Evolutionary conservation across 495 filamentous ascomycete genomes (phyloP), one percentile per base, ranked within the genome.

Genomic region (Amorphotheca resinae): DNA sequence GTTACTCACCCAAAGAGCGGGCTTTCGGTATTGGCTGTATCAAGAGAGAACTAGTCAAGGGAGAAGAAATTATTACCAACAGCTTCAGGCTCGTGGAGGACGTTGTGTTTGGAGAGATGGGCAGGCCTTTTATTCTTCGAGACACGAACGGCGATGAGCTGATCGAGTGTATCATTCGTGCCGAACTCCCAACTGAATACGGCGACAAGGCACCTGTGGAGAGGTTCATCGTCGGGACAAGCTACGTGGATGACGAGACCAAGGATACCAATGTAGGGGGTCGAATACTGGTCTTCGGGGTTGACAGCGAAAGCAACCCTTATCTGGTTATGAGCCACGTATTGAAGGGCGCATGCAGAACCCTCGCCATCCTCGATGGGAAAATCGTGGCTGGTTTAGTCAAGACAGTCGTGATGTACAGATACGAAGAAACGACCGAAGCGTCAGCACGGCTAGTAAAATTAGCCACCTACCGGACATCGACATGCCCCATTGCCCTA

Each of bases 1-100:
- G 86, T 0, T 94, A 96, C 61, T 93, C 85, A 6, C 67, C 79
- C 7, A 67, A 64, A 17, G 79, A 89, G 38, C 80, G 83, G 52
- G 79, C 79, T 0, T 94, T 96, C 55, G 89, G 82, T 5, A 68
- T 96, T 2, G 88, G 88, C 2, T 91, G 83, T 9, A 82, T 96
- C 42, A 74, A 76, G 33, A 71, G 84, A 62, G 50, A 69, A 36
- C 48, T 74, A 0, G 40, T 50, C 12, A 41, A 61, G 11, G 67
- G 65, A 22, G 65, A 68, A 47, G 72, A 76, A 51, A 47, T 66
- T 11, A 53, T 74, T 6, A 61, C 58, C 1, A 68, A 62, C 42
- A 66, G 65, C 0, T 72, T 76, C 45, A 59, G 54, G 41, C 52
- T 76, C 8, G 72, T 73, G 1, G 70, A 76, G 23, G 72, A 76